Evolutionary conservation across 1,284 basidiomycete species (phyloP), one percentile per base, ranked within the genome.

Genomic region (Phellinidium pouzarii): DNA sequence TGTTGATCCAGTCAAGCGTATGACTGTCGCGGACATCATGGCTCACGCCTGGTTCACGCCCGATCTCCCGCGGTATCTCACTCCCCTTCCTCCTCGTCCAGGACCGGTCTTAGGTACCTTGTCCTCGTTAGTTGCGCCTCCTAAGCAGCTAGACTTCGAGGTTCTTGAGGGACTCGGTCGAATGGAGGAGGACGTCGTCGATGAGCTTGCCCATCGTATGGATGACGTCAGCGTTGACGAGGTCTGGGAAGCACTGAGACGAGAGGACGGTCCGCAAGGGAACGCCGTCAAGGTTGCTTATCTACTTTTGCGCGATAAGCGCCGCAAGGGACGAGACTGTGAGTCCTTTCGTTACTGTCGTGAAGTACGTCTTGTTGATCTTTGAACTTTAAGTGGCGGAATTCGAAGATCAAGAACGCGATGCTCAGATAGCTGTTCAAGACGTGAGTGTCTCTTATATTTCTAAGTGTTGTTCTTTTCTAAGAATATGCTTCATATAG

Each of bases 281-380:
- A 96, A 97, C 64, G 89, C 93, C 54, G 87, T 98, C 65, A 95
- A 97, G 69, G 94, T 99, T 14, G 94, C 95, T 0, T 99, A 98
- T 67, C 85, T 95, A 79, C 76, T 98, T 1, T 76, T 96, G 50
- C 75, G 93, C 50, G 95, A 98, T 65, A 94, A 95, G 70, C 79
- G 84, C 61, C 74, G 93, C 41, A 79, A 90, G 56, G 81, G 93
- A n/a, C 82, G 86, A 65, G 89, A 90, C 67, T 69, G 87, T 86
- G 59, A 71, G 82, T 71, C n/a, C 3, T 8, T 3, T 34, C 31
- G 7, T 22, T 12, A 31, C 34, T 48, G 38, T 46, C 20, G 50
- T 40, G 20, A 27, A 40, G 3, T 8, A 26, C 23, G 22, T 4
- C 34, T 25, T 23, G 37, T 45, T 4, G 58, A 48, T 55, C 31